Percentiles rank a stretch among this genome's conserved stretches.
Conservation (phyloP, 2,329 filamentous ascomycete genomes). For the Orbilia brochopaga region DNA sequence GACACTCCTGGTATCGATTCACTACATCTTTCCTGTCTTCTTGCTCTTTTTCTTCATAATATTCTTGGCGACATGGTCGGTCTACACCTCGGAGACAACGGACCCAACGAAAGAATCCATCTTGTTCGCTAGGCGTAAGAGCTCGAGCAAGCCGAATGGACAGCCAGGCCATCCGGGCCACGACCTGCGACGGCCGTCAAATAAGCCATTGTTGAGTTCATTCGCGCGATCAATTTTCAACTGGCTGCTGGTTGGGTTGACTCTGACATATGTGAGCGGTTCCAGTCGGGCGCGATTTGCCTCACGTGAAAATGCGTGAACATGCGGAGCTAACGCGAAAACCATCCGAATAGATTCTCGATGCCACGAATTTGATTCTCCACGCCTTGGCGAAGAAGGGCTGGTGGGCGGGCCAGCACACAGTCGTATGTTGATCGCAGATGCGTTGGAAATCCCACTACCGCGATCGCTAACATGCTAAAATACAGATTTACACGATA, state of each 20-base stretch:
- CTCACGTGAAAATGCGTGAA: background rate
- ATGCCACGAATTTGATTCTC: conserved; percentile 73
- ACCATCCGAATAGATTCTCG: conserved; percentile 58
- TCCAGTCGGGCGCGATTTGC: background rate
- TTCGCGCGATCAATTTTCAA: conserved; percentile 74
- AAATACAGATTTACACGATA: conserved; percentile 50
- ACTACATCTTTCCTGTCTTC: conserved; percentile 69
- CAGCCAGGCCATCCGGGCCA: conserved; percentile 60
- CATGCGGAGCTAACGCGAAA: background rate
- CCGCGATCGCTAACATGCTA: conserved; percentile 56
- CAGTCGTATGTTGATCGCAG: conserved; percentile 25
- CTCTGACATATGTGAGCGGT: conserved; percentile 72
- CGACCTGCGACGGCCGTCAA: conserved; percentile 60
- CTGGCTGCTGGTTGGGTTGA: conserved; percentile 72
- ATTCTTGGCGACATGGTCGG: conserved; percentile 68
- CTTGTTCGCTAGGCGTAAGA: conserved; percentile 60
- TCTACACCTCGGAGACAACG: conserved; percentile 60
- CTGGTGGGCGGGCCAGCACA: conserved; percentile 79
- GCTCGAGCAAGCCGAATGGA: conserved; percentile 56
- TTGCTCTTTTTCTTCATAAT: conserved; percentile 69
- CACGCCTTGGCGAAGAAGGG: conserved; percentile 73
- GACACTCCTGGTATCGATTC: conserved; percentile 61
- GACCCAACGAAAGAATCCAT: conserved; percentile 65
- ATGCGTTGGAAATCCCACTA: conserved; percentile 55
- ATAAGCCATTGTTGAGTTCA: conserved; percentile 65